Evolutionary conservation across 2,329 filamentous ascomycete genomes (phyloP), one percentile per base, ranked within the genome.

Genomic region (Curvularia sp.): DNA sequence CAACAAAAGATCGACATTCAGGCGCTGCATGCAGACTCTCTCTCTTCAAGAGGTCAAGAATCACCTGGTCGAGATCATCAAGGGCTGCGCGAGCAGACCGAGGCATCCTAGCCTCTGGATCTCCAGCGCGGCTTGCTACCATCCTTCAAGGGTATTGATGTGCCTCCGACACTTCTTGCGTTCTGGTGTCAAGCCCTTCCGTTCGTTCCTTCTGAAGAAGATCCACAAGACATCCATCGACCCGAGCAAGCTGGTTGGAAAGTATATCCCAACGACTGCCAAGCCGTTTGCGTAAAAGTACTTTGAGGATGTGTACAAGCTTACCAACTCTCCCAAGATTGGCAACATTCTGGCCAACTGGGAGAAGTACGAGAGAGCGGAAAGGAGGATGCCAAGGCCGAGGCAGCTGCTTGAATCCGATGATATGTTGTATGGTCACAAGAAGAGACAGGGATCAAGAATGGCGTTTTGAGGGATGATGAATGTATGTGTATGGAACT

Each of bases 211-310:
- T 76, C 89, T 98, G 71, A 99, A 98, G 91, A 99, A 99, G 87
- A 98, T 99, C 83, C 93, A 98, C 86, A 97, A 96, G 88, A 97
- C 93, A 24, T 96, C 91, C 53, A 98, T 99, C 78, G 95, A 99
- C 78, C 95, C 95, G 5, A 90, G 91, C 77, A 98, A 98, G 85
- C 82, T 99, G 73, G 86, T 99, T 68, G 95, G 95, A 73, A 99
- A 99, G 82, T 99, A 99, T 82, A 98, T 99, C 95, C 95, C 69
- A 99, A 99, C 80, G 67, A 99, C 95, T 55, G 95, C 95, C 58
- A 89, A 89, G 80, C 95, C 95, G 15, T 99, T 99, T 77, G 92
- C 93, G 78, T 84, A 93, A 85, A 95, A 98, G 82, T 99, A 99
- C 83, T 99, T 99, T 80, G 94, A 99, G 85, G 95, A 98, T 75